Conservation (phyloP, 106 monocot genomes). For the Dioscorea alata region DNA sequence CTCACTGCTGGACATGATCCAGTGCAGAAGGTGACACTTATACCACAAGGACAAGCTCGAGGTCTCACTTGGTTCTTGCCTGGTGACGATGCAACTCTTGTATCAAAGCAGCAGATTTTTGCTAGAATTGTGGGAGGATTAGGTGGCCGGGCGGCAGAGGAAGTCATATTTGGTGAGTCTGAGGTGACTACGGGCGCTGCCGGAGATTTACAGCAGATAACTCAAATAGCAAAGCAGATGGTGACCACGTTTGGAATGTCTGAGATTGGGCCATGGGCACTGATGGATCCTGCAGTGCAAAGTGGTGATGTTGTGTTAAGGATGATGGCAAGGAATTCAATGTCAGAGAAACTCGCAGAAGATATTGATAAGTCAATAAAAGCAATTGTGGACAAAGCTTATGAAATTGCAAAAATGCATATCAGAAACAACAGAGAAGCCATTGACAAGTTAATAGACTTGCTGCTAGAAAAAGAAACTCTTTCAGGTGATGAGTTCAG, state of each 20-base stretch:
- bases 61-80: conserved; percentile 78
- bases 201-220: conserved; percentile 63
- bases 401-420: conserved; percentile 33
- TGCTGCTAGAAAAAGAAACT: conserved; percentile 37
- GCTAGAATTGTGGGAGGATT: conserved; percentile 66
- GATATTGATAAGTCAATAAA: conserved; percentile 41
- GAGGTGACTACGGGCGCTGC: conserved; percentile 77
- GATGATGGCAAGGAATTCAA: conserved; percentile 47
- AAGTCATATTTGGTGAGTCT: conserved; percentile 61
- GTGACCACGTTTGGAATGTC: conserved; percentile 70
- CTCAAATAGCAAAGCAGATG: conserved; percentile 63
- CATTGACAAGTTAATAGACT: conserved; percentile 35
- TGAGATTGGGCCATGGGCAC: conserved; percentile 62
- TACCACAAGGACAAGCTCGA: conserved; percentile 61
- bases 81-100: conserved; percentile 42
- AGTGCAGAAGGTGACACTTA: conserved; percentile 62
- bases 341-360: conserved; percentile 50
- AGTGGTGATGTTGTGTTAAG: conserved; percentile 32
- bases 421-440: conserved; percentile 37
- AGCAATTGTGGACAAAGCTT: conserved; percentile 32
- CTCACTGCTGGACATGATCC: conserved; percentile 67
- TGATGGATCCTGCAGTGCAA: conserved; percentile 39
- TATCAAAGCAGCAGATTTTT: conserved; percentile 59
- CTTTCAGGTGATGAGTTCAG: conserved; percentile 42
- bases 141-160: conserved; percentile 61